These are phyloP conservation scores for Macrocybe sp. DNA, from an alignment of 1,284 basidiomycete species.

Conservation along the genomic window DNA sequence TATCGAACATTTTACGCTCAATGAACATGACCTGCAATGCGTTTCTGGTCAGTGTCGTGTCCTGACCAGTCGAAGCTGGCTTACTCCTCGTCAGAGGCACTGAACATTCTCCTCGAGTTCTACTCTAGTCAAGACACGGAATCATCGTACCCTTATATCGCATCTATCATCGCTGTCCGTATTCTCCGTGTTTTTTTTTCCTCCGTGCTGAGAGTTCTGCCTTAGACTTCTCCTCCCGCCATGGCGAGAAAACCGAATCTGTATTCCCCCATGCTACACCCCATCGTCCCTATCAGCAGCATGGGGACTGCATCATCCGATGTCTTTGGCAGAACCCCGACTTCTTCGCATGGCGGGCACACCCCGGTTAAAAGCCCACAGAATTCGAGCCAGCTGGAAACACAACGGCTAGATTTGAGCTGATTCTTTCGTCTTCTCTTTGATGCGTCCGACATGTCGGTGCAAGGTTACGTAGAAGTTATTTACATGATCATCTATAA, in stretches of 20 bases:
- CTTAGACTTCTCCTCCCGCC: slow-evolving; percentile 44
- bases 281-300: slow-evolving; percentile 21
- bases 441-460: too few species aligned
- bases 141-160: slow-evolving; percentile 44
- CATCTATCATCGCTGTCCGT: slow-evolving; percentile 46
- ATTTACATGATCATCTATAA: too few species aligned
- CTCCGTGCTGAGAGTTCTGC: slow-evolving; percentile 1
- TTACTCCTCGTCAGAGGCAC: slow-evolving; percentile 40
- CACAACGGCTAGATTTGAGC: slow-evolving; percentile 13
- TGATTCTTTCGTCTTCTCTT: background rate
- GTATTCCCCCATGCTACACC: slow-evolving; percentile 18
- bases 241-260: slow-evolving; percentile 16
- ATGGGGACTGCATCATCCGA: slow-evolving; percentile 13
- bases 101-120: slow-evolving; percentile 67
- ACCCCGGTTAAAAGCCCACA: slow-evolving; percentile 37
- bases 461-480: too few species aligned
- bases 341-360: slow-evolving; percentile 51
- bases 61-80: background rate
- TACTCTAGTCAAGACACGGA: slow-evolving; percentile 58
- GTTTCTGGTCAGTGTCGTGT: slow-evolving; percentile 48
- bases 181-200: slow-evolving; percentile 2
- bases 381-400: slow-evolving; percentile 11
- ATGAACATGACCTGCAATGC: slow-evolving; percentile 46
- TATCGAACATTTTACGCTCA: slow-evolving; percentile 61
- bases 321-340: slow-evolving; percentile 45